Conservation (phyloP, 176 grass and related monocot species). For the Canna indica region DNA sequence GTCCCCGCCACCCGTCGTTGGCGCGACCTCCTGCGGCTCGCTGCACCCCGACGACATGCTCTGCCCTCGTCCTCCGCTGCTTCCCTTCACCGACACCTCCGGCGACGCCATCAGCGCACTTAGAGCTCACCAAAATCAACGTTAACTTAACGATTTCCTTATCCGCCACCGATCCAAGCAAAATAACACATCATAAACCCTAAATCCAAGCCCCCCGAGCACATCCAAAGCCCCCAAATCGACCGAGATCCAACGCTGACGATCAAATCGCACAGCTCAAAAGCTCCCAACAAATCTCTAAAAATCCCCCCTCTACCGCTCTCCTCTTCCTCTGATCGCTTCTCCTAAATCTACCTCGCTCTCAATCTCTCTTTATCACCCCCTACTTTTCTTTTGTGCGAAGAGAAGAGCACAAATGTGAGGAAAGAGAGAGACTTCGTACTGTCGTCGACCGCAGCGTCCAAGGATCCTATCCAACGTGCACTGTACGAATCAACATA, state of each 20-base stretch:
- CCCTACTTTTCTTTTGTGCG: background rate
- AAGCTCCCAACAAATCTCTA: background rate
- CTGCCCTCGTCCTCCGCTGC: conserved; percentile 8
- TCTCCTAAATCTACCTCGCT: background rate
- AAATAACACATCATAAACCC: conserved; percentile 8
- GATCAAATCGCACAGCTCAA: background rate
- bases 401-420: background rate
- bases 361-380: background rate
- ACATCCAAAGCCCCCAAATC: background rate
- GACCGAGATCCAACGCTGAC: background rate
- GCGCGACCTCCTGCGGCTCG: conserved; percentile 17
- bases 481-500: background rate
- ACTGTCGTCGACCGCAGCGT: conserved; percentile 8
- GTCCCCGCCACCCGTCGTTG: background rate
- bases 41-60: conserved; percentile 23
- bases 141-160: background rate
- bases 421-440: conserved; percentile 5
- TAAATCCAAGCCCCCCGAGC: conserved; percentile 20
- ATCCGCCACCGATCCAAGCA: conserved; percentile 6
- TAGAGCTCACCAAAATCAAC: background rate
- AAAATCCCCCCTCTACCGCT: background rate
- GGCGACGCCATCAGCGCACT: conserved; percentile 9
- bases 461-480: background rate
- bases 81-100: conserved; percentile 26
- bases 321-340: background rate